Conservation (phyloP, 2,329 filamentous ascomycete species). For the Hypomyces rosellus region DNA sequence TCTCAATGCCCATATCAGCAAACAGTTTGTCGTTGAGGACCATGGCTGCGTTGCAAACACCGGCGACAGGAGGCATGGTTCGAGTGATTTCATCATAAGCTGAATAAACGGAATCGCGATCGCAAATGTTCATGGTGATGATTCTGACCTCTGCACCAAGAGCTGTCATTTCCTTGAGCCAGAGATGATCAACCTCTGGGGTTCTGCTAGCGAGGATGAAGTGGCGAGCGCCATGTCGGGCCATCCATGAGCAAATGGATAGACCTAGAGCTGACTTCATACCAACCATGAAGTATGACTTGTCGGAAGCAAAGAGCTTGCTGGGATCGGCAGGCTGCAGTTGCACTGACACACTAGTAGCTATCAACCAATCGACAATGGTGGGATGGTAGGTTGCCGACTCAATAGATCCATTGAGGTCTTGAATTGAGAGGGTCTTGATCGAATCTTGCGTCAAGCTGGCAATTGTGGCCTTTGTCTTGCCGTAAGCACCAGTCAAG, state of each 20-base stretch:
- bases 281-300: constrained; percentile 29
- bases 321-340: neutral
- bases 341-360: neutral
- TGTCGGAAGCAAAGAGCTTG: constrained; percentile 1
- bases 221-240: constrained; percentile 28
- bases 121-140: neutral
- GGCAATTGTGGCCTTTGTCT: neutral
- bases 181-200: constrained; percentile 24
- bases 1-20: constrained; percentile 19
- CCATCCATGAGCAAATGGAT: constrained; percentile 35
- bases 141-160: constrained; percentile 1
- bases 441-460: neutral
- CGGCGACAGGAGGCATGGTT: constrained; percentile 29
- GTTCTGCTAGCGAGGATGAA: constrained; percentile 34
- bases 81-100: neutral
- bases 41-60: constrained; percentile 40
- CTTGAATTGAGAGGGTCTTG: too few relatives aligned
- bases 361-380: neutral
- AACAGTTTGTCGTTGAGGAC: constrained; percentile 33
- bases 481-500: too few relatives aligned
- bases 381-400: neutral
- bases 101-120: neutral
- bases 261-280: constrained; percentile 28
- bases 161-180: constrained; percentile 15
- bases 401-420: too few relatives aligned